phyloP scores from a whole-genome alignment of 345 rosid genomes.

The Ceriops tagal region DNA sequence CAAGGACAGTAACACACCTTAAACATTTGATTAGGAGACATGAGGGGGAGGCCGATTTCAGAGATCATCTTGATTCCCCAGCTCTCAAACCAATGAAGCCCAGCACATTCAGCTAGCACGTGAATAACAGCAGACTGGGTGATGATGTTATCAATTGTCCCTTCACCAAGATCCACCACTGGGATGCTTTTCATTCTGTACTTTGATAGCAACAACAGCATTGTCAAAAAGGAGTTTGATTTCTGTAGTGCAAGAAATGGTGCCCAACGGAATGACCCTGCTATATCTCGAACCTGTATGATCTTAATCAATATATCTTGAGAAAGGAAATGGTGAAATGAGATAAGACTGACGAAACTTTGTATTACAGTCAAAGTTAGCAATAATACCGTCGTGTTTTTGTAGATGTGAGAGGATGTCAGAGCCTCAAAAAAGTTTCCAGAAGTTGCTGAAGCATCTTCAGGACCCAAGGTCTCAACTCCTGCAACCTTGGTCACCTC shows the following conservation, averaged over 20 bases:
- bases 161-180: conserved; percentile 71
- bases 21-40: conserved; percentile 48
- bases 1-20: conserved; percentile 37
- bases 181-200: conserved; percentile 99
- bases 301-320: conserved; percentile 12
- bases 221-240: conserved; percentile 86
- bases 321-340: background rate
- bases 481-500: conserved; percentile 45
- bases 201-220: conserved; percentile 89
- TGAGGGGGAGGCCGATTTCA: conserved; percentile 82
- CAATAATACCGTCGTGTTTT: conserved; percentile 61
- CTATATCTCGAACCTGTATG: conserved; percentile 84
- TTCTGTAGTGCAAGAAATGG: conserved; percentile 94
- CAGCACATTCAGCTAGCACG: conserved; percentile 91
- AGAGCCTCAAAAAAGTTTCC: conserved; percentile 88
- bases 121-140: conserved; percentile 97
- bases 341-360: conserved; percentile 1
- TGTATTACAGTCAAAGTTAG: background rate
- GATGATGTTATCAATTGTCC: conserved; percentile 73
- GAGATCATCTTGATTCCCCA: conserved; percentile 89
- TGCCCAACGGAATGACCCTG: conserved; percentile 99
- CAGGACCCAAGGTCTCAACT: conserved; percentile 49
- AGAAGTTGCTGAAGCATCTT: conserved; percentile 69
- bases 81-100: conserved; percentile 92
- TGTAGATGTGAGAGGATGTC: conserved; percentile 76